phyloP scores from a whole-genome alignment of 2,329 filamentous ascomycete genomes.

The Colletotrichum lentis region DNA sequence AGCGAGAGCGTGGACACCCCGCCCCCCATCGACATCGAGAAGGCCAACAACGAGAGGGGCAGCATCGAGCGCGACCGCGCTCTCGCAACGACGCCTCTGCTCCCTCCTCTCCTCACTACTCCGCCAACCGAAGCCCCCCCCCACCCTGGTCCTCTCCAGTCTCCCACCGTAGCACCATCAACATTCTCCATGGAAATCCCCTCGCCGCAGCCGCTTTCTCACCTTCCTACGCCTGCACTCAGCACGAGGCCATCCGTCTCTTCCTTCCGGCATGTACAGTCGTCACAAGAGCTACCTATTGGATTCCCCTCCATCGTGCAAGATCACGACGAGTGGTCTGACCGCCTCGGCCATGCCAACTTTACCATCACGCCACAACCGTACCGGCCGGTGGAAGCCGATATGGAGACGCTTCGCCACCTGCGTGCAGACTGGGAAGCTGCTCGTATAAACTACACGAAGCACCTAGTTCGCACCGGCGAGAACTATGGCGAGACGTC shows the following conservation, averaged over 20 bases:
- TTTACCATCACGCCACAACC: constrained; percentile 87
- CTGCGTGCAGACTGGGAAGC: constrained; percentile 83
- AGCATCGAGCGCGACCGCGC: constrained; percentile 66
- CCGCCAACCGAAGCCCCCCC: constrained; percentile 63
- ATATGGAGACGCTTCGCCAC: constrained; percentile 65
- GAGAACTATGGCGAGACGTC: constrained; percentile 93
- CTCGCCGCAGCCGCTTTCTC: constrained; percentile 56
- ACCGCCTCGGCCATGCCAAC: constrained; percentile 88
- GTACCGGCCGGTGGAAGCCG: constrained; percentile 72
- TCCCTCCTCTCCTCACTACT: constrained; percentile 80
- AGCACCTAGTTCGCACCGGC: constrained; percentile 84
- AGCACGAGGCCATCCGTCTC: constrained; percentile 70
- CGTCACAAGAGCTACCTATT: constrained; percentile 55
- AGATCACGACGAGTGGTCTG: constrained; percentile 82
- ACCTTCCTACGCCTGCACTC: constrained; percentile 66
- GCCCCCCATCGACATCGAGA: constrained; percentile 60
- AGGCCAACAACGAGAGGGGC: constrained; percentile 58
- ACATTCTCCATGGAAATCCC: constrained; percentile 50
- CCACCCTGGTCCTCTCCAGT: constrained; percentile 83
- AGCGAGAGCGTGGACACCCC: constrained; percentile 61
- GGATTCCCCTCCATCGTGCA: constrained; percentile 72
- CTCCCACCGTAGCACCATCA: constrained; percentile 77
- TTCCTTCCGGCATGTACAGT: constrained; percentile 60
- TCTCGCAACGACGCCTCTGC: constrained; percentile 80
- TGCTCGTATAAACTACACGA: constrained; percentile 85